Evolutionary conservation across 2,329 filamentous ascomycete genomes (phyloP).

Genomic region (Cadophora malorum): DNA sequence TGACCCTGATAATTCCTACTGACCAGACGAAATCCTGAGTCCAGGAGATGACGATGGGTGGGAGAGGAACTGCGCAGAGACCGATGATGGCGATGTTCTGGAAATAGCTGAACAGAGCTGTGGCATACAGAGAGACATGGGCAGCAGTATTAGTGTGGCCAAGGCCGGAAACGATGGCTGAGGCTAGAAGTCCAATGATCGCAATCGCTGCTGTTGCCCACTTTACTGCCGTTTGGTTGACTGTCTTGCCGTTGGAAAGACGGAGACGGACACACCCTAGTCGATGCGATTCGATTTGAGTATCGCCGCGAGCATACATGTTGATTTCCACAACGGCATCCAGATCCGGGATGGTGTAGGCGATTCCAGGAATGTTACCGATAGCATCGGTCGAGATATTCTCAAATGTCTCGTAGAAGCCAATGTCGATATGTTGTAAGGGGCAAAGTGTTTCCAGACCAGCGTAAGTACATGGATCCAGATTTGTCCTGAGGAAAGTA

Average conservation of each 20-base stretch:
- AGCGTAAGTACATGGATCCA: slow-evolving; percentile 75
- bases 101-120: slow-evolving; percentile 93
- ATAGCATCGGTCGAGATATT: slow-evolving; percentile 64
- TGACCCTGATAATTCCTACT: slow-evolving; percentile 89
- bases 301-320: slow-evolving; percentile 70
- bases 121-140: slow-evolving; percentile 90
- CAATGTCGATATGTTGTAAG: slow-evolving; percentile 82
- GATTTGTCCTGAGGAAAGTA: slow-evolving; percentile 66
- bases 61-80: slow-evolving; percentile 79
- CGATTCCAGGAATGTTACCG: slow-evolving; percentile 76
- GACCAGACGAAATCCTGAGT: slow-evolving; percentile 98
- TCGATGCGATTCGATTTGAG: slow-evolving; percentile 52
- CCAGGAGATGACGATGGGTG: slow-evolving; percentile 90
- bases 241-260: slow-evolving; percentile 90
- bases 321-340: slow-evolving; percentile 84
- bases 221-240: slow-evolving; percentile 85
- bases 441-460: slow-evolving; percentile 81
- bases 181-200: slow-evolving; percentile 81
- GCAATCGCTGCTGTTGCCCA: slow-evolving; percentile 90
- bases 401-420: slow-evolving; percentile 20
- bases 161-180: slow-evolving; percentile 86
- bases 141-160: slow-evolving; percentile 94
- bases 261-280: slow-evolving; percentile 87
- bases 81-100: slow-evolving; percentile 92
- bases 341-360: slow-evolving; percentile 88